Base-by-base conservation (phyloP, 1,284 basidiomycete genomes). In the Cryptococcus maquisensis region DNA sequence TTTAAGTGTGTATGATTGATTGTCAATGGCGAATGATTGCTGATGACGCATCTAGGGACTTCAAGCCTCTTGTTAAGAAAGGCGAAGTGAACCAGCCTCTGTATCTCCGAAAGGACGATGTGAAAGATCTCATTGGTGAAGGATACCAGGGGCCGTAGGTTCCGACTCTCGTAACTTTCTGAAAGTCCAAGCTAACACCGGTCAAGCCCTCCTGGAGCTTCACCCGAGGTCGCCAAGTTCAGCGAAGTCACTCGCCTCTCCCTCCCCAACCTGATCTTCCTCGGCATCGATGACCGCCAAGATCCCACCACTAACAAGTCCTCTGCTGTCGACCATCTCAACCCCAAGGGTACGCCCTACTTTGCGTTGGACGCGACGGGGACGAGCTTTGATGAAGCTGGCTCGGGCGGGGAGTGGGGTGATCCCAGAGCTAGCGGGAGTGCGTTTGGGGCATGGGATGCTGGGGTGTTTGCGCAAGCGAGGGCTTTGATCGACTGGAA, bases 401-500 rank as follows among this genome's bases (percentile, higher is more conserved):
- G 42, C 37, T 39, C 80, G 77, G 42, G 73, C 68, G 57, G 69
- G 48, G 78, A 77, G 40, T 96, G 88, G 79, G 79, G 80, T 10
- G 90, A 93, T 56, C 81, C 88, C 1, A 77, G 88, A 55, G 69
- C 81, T 1, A 79, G 86, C 21, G 83, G 85, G 70, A 77, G 79
- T 5, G 55, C 56, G 8, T 68, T 76, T 66, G 52, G 56, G 12
- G 54, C 58, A 1, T 76, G 69, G 68, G 83, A 84, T 43, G 88
- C 86, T 1, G 85, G 82, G 1, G 75, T 94, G 0, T 88, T 88
- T 66, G 87, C 89, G 0, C 80, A 82, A 52, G 88, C 85, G 2
- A 79, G 89, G 57, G 88, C 86, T 50, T 79, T 95, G 81, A 79
- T 87, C 7, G 92, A 95, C 70, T 96, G 92, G 93, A 94, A 94